These are phyloP conservation scores for Sarocladiaceae sp. DNA, from an alignment of 2,329 filamentous ascomycete genomes.

Conservation along the genomic window DNA sequence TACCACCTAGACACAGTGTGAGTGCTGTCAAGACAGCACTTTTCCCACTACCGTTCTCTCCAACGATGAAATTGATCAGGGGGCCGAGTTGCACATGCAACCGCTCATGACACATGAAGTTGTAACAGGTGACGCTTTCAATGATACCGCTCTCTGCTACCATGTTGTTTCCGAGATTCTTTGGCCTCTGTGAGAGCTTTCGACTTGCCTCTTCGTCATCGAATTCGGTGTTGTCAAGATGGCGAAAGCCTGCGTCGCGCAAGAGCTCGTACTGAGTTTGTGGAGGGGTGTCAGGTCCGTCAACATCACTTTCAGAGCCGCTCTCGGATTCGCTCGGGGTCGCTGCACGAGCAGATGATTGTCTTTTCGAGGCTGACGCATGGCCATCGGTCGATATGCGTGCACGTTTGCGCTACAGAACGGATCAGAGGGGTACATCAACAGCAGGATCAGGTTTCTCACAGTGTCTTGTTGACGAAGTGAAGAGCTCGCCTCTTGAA, in stretches of 20 bases:
- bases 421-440: conserved; percentile 15
- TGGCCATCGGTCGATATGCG: conserved; percentile 25
- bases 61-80: conserved; percentile 96
- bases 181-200: conserved; percentile 47
- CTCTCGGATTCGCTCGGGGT: conserved; percentile 12
- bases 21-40: conserved; percentile 92
- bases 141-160: conserved; percentile 83
- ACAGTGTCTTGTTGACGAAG: conserved; percentile 35
- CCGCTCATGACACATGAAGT: conserved; percentile 93
- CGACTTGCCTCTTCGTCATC: conserved; percentile 65
- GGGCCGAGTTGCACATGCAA: conserved; percentile 84
- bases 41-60: conserved; percentile 96
- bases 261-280: conserved; percentile 59
- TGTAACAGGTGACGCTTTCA: conserved; percentile 78
- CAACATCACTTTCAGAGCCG: conserved; percentile 25
- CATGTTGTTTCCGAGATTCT: conserved; percentile 59
- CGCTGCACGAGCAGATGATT: not conserved
- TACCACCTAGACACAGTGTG: conserved; percentile 90
- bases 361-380: conserved; percentile 16
- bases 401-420: conserved; percentile 27
- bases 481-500: conserved; percentile 37
- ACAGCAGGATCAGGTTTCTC: conserved; percentile 15
- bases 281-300: conserved; percentile 34
- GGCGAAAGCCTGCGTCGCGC: conserved; percentile 55
- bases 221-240: conserved; percentile 50